Conservation (phyloP, 129 eudicot genomes). For the Centrapalus pauciflorus region DNA sequence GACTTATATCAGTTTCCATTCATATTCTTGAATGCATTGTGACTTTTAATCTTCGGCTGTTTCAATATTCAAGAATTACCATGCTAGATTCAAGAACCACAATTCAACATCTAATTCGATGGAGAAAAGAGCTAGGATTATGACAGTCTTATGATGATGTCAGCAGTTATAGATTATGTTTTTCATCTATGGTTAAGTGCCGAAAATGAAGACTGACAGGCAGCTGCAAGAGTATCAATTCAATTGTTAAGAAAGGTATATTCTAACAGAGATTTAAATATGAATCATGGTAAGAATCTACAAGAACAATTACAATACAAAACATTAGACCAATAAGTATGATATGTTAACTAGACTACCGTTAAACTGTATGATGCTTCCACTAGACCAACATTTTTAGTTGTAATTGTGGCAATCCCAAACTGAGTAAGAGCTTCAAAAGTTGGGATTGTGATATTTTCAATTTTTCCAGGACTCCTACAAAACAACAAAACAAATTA, state of each 20-base stretch:
- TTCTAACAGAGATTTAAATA: neutral
- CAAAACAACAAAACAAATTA: neutral
- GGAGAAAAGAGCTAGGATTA: neutral
- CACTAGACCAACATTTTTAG: conserved; percentile 75
- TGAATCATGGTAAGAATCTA: too few species aligned
- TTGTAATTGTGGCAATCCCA: conserved; percentile 66
- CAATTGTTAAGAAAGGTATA: neutral
- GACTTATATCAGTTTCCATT: neutral
- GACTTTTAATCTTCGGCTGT: too few species aligned
- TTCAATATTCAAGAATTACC: neutral
- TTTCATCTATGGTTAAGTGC: neutral
- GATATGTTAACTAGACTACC: conserved; percentile 32
- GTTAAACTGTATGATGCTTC: conserved; percentile 96
- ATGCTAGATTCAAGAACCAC: neutral
- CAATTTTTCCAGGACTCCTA: conserved; percentile 85
- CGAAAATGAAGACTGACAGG: neutral
- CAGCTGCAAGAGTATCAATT: neutral
- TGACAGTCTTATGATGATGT: neutral
- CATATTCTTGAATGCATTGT: neutral
- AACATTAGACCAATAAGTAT: neutral
- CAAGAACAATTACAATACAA: neutral
- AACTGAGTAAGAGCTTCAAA: conserved; percentile 82
- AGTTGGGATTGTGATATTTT: conserved; percentile 65
- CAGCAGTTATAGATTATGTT: neutral
- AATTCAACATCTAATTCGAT: neutral